Evolutionary conservation across 83 land plant species (phyloP).

Genomic region (Thuja plicata): DNA sequence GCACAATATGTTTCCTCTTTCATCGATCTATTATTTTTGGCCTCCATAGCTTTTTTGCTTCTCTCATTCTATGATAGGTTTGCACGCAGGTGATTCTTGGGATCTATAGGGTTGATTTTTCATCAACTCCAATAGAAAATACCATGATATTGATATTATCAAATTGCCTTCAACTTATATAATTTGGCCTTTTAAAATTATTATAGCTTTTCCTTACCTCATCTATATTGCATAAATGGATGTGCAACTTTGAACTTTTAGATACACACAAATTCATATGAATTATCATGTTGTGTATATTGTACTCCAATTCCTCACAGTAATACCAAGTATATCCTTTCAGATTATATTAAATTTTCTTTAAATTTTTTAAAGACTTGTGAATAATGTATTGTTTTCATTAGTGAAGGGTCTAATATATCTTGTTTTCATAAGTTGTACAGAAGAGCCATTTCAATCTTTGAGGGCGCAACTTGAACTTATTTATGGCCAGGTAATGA

Average conservation of each 20-base stretch:
- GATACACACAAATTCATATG: neutral
- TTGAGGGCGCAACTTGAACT: constrained; percentile 43
- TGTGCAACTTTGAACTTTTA: neutral
- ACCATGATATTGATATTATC: neutral
- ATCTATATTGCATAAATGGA: neutral
- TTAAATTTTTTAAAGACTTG: neutral
- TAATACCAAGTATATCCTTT: neutral
- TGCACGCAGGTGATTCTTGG: no score
- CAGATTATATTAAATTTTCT: neutral
- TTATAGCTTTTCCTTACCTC: neutral
- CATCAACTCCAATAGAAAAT: no score
- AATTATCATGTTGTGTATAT: neutral
- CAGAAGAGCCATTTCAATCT: constrained; percentile 44
- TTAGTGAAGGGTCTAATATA: constrained; percentile 51
- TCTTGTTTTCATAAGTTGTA: constrained; percentile 46
- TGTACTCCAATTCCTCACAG: neutral
- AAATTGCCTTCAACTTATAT: neutral
- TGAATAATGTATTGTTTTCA: constrained; percentile 16
- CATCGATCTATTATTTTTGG: no score
- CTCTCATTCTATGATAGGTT: no score
- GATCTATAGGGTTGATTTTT: no score
- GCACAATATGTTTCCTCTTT: no score
- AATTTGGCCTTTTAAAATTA: neutral
- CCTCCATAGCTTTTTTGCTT: no score
- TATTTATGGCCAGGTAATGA: constrained; percentile 44